These are phyloP conservation scores for Cercospora sp. DNA, from an alignment of 2,329 filamentous ascomycete species.

Conservation along the genomic window DNA sequence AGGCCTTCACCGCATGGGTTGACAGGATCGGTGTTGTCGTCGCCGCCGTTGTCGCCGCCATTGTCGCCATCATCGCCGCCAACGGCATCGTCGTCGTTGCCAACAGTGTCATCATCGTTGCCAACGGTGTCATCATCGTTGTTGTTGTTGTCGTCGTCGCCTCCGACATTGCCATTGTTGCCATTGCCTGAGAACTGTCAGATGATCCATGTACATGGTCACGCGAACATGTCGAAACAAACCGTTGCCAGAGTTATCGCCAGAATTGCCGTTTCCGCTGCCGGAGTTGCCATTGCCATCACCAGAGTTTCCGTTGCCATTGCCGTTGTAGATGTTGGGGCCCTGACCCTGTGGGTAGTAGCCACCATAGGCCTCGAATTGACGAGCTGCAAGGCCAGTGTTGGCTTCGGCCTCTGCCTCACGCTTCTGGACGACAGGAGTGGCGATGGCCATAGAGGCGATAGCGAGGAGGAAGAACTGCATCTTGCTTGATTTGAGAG, in stretches of 20 bases:
- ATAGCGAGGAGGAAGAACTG: conserved; percentile 18
- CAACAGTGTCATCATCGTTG: neutral
- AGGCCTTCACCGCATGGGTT: too few relatives aligned
- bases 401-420: neutral
- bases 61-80: neutral
- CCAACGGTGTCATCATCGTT: neutral
- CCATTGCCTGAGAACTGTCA: neutral
- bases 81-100: neutral
- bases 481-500: conserved; percentile 11
- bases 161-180: neutral
- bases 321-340: neutral
- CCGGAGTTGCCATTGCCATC: conserved; percentile 5
- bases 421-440: neutral
- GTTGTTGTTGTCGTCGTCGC: neutral
- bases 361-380: neutral
- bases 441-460: conserved; percentile 10
- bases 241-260: neutral
- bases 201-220: neutral
- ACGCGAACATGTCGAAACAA: neutral
- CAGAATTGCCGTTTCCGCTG: neutral
- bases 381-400: neutral
- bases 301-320: conserved; percentile 5
- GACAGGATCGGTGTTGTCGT: too few relatives aligned
- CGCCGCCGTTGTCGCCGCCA: neutral
- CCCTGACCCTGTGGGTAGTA: neutral